These are phyloP conservation scores for Metroxylon sagu DNA, from an alignment of 176 grass and related monocot genomes.

Conservation along the genomic window DNA sequence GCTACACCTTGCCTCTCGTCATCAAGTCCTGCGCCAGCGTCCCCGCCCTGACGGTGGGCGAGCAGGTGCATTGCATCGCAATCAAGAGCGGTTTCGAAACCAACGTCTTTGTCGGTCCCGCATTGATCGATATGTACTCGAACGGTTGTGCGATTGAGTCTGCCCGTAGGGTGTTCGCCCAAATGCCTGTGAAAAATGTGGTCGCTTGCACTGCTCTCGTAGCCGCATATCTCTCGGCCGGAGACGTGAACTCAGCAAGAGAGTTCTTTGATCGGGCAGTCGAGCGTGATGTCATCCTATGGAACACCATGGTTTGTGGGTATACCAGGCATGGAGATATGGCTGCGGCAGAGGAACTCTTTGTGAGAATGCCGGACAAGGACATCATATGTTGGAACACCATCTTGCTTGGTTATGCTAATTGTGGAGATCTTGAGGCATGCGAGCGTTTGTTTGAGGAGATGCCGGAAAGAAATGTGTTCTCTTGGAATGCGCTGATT, in stretches of 20 bases:
- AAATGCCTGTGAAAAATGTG: conserved; percentile 8
- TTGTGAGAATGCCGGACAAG: neutral
- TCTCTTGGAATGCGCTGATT: conserved; percentile 8
- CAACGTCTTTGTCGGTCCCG: neutral
- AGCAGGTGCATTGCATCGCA: conserved; percentile 3
- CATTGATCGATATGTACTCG: conserved; percentile 13
- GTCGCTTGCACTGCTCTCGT: conserved; percentile 12
- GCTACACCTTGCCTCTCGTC: conserved; percentile 6
- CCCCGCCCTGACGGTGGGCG: neutral
- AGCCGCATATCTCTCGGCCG: conserved; percentile 1
- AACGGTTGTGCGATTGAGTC: neutral
- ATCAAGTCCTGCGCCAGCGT: conserved; percentile 11
- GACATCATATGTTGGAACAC: conserved; percentile 11
- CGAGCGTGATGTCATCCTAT: conserved; percentile 5
- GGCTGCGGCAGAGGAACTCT: neutral
- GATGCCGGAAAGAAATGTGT: conserved; percentile 16
- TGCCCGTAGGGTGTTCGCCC: neutral
- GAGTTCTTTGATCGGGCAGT: neutral
- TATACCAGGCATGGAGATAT: conserved; percentile 4
- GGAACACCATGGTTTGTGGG: conserved; percentile 10
- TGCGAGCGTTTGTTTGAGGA: neutral
- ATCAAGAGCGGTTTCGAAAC: conserved; percentile 5
- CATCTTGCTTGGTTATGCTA: conserved; percentile 2
- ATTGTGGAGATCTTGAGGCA: neutral
- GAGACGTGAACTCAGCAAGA: conserved; percentile 2